These are phyloP conservation scores for Tylopilus sp. DNA, from an alignment of 1,284 basidiomycete species.

Conservation along the genomic window DNA sequence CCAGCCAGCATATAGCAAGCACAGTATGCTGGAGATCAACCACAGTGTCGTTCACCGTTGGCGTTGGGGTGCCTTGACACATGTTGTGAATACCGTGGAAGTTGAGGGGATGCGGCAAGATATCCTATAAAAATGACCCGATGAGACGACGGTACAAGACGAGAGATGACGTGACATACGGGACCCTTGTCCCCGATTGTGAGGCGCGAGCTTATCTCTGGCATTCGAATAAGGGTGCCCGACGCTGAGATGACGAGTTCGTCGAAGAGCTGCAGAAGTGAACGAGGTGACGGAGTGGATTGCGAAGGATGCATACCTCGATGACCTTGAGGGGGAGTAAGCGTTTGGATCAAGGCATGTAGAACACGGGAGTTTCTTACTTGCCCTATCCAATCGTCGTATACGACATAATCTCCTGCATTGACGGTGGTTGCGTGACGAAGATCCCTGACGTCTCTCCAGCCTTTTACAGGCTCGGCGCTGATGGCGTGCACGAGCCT, in stretches of 20 bases:
- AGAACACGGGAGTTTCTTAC: slow-evolving; percentile 41
- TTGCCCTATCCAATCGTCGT: slow-evolving; percentile 89
- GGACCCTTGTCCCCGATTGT: slow-evolving; percentile 69
- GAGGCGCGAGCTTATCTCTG: slow-evolving; percentile 72
- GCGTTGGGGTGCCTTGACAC: slow-evolving; percentile 45
- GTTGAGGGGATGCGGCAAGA: slow-evolving; percentile 56
- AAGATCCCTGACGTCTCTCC: slow-evolving; percentile 65
- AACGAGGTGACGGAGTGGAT: slow-evolving; percentile 5
- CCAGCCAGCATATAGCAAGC: slow-evolving; percentile 84
- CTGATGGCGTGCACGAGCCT: slow-evolving; percentile 77
- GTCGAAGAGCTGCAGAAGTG: slow-evolving; percentile 68
- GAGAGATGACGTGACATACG: slow-evolving; percentile 41
- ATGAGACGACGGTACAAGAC: slow-evolving; percentile 1
- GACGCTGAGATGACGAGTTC: slow-evolving; percentile 71
- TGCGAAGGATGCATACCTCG: slow-evolving; percentile 38
- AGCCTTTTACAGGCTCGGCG: slow-evolving; percentile 57
- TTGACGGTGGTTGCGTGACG: slow-evolving; percentile 59
- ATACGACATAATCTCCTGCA: slow-evolving; percentile 79
- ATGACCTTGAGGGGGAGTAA: slow-evolving; percentile 42
- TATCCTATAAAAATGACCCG: slow-evolving; percentile 47
- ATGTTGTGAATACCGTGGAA: slow-evolving; percentile 49
- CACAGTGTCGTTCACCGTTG: slow-evolving; percentile 57
- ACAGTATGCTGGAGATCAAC: slow-evolving; percentile 77
- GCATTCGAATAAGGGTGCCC: slow-evolving; percentile 64
- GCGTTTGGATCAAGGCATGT: slow-evolving; percentile 3